Conservation (phyloP, 164 flowering plant genomes). For the Annona squamosa region DNA sequence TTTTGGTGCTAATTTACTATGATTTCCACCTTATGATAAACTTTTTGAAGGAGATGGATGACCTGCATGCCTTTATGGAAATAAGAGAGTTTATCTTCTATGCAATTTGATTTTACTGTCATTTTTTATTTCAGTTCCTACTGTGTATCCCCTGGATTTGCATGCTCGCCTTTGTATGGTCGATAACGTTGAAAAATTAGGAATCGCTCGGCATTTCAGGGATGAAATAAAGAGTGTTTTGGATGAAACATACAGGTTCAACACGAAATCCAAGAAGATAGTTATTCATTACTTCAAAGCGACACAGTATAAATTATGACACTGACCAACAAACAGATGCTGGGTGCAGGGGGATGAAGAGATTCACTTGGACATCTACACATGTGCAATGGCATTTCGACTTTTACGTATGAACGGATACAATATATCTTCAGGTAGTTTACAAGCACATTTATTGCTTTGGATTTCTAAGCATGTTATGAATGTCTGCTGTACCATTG, state of each 20-base stretch:
- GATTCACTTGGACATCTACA: slow-evolving; percentile 42
- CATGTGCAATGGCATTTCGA: slow-evolving; percentile 75
- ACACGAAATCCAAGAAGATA: background rate
- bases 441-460: background rate
- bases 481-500: background rate
- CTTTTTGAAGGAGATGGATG: background rate
- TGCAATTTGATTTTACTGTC: background rate
- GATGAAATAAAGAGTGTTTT: slow-evolving; percentile 44
- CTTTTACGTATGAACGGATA: slow-evolving; percentile 59
- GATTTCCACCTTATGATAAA: too few relatives aligned
- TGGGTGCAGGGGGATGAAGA: slow-evolving; percentile 74
- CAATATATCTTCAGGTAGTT: slow-evolving; percentile 55
- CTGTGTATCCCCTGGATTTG: slow-evolving; percentile 57
- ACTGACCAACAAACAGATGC: slow-evolving; percentile 30
- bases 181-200: slow-evolving; percentile 59
- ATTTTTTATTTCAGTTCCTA: slow-evolving; percentile 54
- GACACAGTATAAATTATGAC: background rate
- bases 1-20: too few relatives aligned
- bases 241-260: slow-evolving; percentile 65
- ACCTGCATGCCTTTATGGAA: background rate
- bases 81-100: background rate
- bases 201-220: slow-evolving; percentile 60
- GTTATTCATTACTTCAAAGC: background rate
- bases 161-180: slow-evolving; percentile 54
- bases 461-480: background rate